These are phyloP conservation scores for Leucocoprinus birnbaumii DNA, from an alignment of 768 basidiomycete genomes.

Conservation along the genomic window DNA sequence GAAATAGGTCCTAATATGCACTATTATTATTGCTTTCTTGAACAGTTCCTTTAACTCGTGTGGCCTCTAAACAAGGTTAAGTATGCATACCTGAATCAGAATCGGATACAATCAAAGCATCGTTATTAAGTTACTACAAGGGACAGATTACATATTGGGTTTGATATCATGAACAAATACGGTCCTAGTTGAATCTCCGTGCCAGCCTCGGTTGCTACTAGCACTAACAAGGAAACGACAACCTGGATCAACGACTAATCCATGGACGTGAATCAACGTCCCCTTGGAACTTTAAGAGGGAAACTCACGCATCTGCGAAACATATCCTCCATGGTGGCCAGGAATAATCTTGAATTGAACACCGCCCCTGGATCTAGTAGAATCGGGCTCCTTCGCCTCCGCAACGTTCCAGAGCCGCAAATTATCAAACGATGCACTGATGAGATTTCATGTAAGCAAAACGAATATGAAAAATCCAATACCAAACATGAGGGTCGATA, in stretches of 20 bases:
- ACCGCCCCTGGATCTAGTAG: conserved; percentile 58
- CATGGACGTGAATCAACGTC: background rate
- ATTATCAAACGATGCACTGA: conserved; percentile 89
- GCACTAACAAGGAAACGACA: conserved; percentile 86
- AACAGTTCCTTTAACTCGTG: background rate
- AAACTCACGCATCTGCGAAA: conserved; percentile 87
- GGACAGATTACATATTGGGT: conserved; percentile 18
- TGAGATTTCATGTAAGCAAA: conserved; percentile 12
- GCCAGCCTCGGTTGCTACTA: conserved; percentile 93
- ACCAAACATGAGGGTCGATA: background rate
- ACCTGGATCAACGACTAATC: conserved; percentile 81
- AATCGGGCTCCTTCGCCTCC: conserved; percentile 71
- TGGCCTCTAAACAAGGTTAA: background rate
- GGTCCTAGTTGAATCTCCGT: conserved; percentile 86
- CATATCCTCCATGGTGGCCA: conserved; percentile 92
- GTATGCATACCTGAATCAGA: no score
- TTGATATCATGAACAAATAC: conserved; percentile 92
- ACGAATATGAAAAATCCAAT: background rate
- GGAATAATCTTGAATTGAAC: conserved; percentile 94
- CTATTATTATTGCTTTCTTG: conserved; percentile 1
- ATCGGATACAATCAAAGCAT: background rate
- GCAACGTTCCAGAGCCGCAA: conserved; percentile 91
- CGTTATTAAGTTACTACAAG: background rate
- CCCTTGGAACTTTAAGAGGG: background rate
- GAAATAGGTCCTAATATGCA: conserved; percentile 12